Conservation (phyloP, 768 basidiomycete genomes). For the Nidularia sp. region DNA sequence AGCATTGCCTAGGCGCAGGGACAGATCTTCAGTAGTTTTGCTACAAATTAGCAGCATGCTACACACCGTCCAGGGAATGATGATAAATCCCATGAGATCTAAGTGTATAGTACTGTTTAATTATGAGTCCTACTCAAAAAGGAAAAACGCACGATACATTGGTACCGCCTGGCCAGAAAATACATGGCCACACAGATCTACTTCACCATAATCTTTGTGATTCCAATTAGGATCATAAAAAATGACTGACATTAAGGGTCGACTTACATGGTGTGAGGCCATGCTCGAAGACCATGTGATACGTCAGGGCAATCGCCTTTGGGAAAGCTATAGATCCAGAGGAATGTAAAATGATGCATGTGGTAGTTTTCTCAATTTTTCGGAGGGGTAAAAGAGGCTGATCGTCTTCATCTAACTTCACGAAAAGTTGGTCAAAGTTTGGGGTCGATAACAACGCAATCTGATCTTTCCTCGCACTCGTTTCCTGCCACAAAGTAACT, state of each 20-base stretch:
- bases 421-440: background rate
- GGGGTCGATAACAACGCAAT: background rate
- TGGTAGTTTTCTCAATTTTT: background rate
- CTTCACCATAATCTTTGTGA: background rate
- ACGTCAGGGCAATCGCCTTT: background rate
- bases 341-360: background rate
- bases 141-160: background rate
- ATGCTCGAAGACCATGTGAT: background rate
- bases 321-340: background rate
- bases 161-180: background rate
- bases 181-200: background rate
- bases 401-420: background rate
- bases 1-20: background rate
- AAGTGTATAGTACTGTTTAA: background rate
- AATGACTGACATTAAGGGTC: background rate
- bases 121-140: background rate
- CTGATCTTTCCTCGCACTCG: background rate
- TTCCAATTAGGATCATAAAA: background rate
- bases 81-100: background rate
- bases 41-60: background rate
- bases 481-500: background rate
- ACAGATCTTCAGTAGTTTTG: background rate
- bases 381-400: background rate
- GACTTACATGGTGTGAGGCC: background rate
- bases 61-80: background rate